phyloP scores from a whole-genome alignment of 352 stramenopile genomes.

The Phytophthora syringae region DNA sequence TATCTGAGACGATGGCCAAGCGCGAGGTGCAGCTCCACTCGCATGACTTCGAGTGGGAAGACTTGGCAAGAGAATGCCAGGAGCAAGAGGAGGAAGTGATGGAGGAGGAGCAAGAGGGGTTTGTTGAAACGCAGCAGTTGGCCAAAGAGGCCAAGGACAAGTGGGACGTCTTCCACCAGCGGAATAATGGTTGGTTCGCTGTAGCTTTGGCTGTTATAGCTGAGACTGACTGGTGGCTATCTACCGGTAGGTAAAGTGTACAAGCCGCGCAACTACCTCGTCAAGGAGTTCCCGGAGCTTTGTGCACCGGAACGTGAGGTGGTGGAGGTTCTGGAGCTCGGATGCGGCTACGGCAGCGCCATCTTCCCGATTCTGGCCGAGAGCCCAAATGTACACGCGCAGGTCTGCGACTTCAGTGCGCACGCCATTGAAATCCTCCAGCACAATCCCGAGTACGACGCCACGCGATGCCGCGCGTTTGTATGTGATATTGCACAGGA shows the following conservation, averaged over 20 bases:
- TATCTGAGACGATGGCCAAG: slow-evolving; percentile 3
- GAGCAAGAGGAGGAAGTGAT: slow-evolving; percentile 16
- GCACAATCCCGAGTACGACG: slow-evolving; percentile 56
- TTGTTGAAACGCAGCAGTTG: slow-evolving; percentile 39
- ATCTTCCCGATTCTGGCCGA: slow-evolving; percentile 85
- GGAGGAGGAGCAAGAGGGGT: slow-evolving; percentile 1
- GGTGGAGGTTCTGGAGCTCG: slow-evolving; percentile 76
- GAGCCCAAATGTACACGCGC: slow-evolving; percentile 65
- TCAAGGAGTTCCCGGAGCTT: slow-evolving; percentile 85
- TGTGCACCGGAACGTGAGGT: slow-evolving; percentile 34
- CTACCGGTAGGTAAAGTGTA: slow-evolving; percentile 67
- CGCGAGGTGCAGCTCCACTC: slow-evolving; percentile 69
- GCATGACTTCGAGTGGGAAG: slow-evolving; percentile 81
- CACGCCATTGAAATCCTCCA: slow-evolving; percentile 75
- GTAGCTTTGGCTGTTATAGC: background rate
- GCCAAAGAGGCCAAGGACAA: slow-evolving; percentile 63
- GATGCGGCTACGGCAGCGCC: slow-evolving; percentile 88
- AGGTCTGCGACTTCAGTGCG: slow-evolving; percentile 88
- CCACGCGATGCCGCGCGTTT: slow-evolving; percentile 63
- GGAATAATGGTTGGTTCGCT: slow-evolving; percentile 65
- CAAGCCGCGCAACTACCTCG: slow-evolving; percentile 84
- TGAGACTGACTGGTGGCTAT: background rate
- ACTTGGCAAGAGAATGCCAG: slow-evolving; percentile 60
- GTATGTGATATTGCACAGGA: slow-evolving; percentile 76
- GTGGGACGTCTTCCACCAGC: slow-evolving; percentile 81